A percentile compares a stretch with the other conserved stretches of the same genome.
These are phyloP conservation scores for Nicotiana benthamiana DNA, from an alignment of 257 asterid species.

Conservation along the genomic window DNA sequence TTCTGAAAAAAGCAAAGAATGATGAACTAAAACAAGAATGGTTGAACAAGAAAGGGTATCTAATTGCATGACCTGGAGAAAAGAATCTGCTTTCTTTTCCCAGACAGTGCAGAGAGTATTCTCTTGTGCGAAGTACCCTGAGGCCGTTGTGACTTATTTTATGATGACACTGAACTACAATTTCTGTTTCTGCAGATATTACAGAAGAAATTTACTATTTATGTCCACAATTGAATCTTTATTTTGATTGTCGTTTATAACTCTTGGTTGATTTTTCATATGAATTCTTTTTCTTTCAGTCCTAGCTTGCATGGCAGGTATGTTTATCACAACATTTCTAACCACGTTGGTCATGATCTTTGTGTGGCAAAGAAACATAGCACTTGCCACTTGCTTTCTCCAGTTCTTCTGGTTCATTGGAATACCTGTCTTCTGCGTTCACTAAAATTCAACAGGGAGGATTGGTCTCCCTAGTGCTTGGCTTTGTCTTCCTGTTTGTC, in stretches of 20 bases:
- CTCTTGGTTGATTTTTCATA: background rate
- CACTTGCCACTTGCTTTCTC: constrained; percentile 18
- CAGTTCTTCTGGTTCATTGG: constrained; percentile 28
- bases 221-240: background rate
- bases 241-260: background rate
- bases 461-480: constrained; percentile 31
- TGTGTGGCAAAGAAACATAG: constrained; percentile 26
- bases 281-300: constrained; percentile 12
- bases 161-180: background rate
- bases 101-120: background rate
- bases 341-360: constrained; percentile 29
- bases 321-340: constrained; percentile 35
- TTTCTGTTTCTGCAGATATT: background rate
- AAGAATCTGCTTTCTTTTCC: background rate
- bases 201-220: background rate
- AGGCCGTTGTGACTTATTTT: background rate
- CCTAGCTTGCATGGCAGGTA: constrained; percentile 23
- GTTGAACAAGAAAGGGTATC: background rate
- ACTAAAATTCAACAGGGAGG: constrained; percentile 30
- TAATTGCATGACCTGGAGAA: background rate
- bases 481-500: constrained; percentile 17
- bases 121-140: background rate
- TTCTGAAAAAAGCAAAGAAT: background rate
- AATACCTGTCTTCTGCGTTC: constrained; percentile 29
- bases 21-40: background rate